Evolutionary conservation across 192 early-diverging fungal species (phyloP).

Genomic region (Hyaloraphidium curvatum): DNA sequence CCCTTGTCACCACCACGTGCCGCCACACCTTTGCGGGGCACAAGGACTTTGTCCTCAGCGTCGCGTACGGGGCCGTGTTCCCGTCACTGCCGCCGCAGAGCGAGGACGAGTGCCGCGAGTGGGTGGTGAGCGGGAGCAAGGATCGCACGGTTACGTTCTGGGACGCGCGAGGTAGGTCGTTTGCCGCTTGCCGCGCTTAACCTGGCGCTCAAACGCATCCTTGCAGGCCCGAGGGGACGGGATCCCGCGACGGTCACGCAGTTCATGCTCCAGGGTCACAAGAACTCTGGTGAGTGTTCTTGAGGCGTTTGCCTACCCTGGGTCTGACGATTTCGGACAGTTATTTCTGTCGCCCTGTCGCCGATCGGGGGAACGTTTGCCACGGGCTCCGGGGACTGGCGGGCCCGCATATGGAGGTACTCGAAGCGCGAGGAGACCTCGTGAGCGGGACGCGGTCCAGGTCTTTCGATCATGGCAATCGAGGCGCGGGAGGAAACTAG

Average conservation of each 20-base stretch:
- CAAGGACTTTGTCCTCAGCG: slow-evolving; percentile 91
- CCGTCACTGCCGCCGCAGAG: not conserved
- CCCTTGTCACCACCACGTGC: slow-evolving; percentile 17
- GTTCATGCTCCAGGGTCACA: slow-evolving; percentile 84
- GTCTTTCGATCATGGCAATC: not conserved
- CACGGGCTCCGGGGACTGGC: slow-evolving; percentile 85
- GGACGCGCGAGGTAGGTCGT: slow-evolving; percentile 63
- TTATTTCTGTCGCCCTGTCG: slow-evolving; percentile 77
- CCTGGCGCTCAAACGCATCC: slow-evolving; percentile 26
- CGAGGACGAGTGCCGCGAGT: slow-evolving; percentile 26
- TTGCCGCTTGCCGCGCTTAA: no score
- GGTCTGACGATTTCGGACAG: slow-evolving; percentile 18
- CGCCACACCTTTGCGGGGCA: slow-evolving; percentile 44
- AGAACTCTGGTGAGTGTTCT: slow-evolving; percentile 64
- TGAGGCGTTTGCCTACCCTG: not conserved
- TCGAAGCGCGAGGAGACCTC: not conserved
- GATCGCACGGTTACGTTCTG: slow-evolving; percentile 87
- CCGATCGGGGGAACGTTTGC: slow-evolving; percentile 73
- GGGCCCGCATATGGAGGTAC: slow-evolving; percentile 76
- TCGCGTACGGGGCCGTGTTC: slow-evolving; percentile 38
- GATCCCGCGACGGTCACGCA: slow-evolving; percentile 14
- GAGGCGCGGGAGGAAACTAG: not conserved
- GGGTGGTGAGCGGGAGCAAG: slow-evolving; percentile 82
- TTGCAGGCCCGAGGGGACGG: not conserved
- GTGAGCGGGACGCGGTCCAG: not conserved